Percentiles rank a stretch among this genome's conserved stretches.
Evolutionary conservation across 2,329 filamentous ascomycete genomes (phyloP).

Genomic region (Cercospora janseana): DNA sequence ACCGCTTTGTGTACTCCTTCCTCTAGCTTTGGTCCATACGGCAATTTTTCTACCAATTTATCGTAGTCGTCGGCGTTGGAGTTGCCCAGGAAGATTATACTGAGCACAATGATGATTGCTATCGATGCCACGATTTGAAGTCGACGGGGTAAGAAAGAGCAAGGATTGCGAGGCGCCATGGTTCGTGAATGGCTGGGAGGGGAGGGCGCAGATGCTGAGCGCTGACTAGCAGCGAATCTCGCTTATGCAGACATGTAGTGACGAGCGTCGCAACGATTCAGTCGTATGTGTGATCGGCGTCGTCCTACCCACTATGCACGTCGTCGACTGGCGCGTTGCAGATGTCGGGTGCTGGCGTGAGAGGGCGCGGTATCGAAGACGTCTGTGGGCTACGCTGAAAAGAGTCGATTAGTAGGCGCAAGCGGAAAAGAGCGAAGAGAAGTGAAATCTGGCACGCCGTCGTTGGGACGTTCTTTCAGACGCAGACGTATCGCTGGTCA

Average conservation of each 20-base stretch:
- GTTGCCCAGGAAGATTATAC: slow-evolving; percentile 38
- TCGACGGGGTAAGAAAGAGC: slow-evolving; percentile 45
- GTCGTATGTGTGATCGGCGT: no score
- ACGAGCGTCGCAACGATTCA: not conserved
- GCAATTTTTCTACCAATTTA: slow-evolving; percentile 34
- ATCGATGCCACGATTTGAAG: slow-evolving; percentile 47
- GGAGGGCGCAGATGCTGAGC: not conserved
- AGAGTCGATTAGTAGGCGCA: no score
- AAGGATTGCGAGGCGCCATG: slow-evolving; percentile 34
- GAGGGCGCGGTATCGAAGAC: no score
- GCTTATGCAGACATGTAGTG: not conserved
- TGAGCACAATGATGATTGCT: slow-evolving; percentile 41
- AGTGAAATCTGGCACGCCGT: no score
- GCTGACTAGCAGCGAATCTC: slow-evolving; percentile 17
- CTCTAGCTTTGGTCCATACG: slow-evolving; percentile 40
- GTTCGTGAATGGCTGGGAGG: not conserved
- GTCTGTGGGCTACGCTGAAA: no score
- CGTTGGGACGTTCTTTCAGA: no score
- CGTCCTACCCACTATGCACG: no score
- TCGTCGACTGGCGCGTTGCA: no score
- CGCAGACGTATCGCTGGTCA: no score
- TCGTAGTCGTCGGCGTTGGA: slow-evolving; percentile 32
- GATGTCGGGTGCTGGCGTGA: no score
- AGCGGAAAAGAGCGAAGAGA: no score
- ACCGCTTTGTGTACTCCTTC: slow-evolving; percentile 41